Percentiles rank a stretch among this genome's conserved stretches.
phyloP scores from a whole-genome alignment of 192 early-diverging fungal species.

The Backusella psychrophila region DNA sequence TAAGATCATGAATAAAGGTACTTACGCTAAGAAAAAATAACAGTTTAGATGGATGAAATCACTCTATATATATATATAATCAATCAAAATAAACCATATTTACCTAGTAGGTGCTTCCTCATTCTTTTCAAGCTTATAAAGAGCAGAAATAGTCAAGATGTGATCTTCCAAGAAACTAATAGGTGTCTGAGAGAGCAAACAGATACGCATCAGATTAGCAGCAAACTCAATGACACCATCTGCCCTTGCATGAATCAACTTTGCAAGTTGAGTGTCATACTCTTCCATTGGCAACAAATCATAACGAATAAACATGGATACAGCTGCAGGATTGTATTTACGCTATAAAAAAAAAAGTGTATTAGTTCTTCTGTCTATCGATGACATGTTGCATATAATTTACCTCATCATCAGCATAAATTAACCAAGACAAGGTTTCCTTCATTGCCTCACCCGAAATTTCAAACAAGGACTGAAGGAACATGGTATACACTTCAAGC shows the following conservation, averaged over 20 bases:
- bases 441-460: constrained; percentile 72
- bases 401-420: constrained; percentile 88
- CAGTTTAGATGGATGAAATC: neutral
- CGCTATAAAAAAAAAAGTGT: constrained; percentile 39
- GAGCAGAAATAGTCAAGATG: constrained; percentile 30
- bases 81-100: constrained; percentile 31
- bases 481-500: constrained; percentile 76
- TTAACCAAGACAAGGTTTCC: constrained; percentile 88
- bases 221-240: constrained; percentile 76
- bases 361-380: neutral
- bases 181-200: constrained; percentile 53
- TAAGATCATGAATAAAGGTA: constrained; percentile 28
- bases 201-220: constrained; percentile 66
- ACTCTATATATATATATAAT: neutral
- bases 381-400: neutral
- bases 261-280: constrained; percentile 86
- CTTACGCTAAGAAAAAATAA: constrained; percentile 28
- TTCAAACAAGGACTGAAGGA: constrained; percentile 84
- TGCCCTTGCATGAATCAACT: constrained; percentile 76
- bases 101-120: constrained; percentile 60
- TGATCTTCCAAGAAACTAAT: constrained; percentile 30
- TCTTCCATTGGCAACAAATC: constrained; percentile 75
- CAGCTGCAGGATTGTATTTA: constrained; percentile 83
- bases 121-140: constrained; percentile 60
- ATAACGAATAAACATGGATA: constrained; percentile 74